Evolutionary conservation across 768 basidiomycete species (phyloP).

Genomic region (Mycena venus): DNA sequence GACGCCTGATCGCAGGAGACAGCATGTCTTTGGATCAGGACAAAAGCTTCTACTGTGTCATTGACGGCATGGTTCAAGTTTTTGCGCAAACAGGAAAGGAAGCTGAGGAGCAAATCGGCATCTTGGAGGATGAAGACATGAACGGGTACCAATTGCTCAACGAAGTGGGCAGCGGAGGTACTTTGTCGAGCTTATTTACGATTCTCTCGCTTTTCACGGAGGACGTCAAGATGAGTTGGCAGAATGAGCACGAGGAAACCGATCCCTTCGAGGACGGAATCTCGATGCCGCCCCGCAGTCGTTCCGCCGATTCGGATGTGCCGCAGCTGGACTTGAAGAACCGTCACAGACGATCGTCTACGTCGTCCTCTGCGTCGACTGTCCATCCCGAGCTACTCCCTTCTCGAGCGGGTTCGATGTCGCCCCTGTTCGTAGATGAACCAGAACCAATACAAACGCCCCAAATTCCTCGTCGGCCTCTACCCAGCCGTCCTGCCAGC

Average conservation of each 20-base stretch:
- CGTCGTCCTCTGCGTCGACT: constrained; percentile 79
- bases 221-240: constrained; percentile 93
- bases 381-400: constrained; percentile 64
- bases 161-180: constrained; percentile 96
- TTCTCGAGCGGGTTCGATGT: constrained; percentile 40
- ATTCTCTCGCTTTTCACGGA: constrained; percentile 98
- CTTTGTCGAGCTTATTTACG: constrained; percentile 94
- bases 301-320: constrained; percentile 71
- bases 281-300: constrained; percentile 39
- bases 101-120: constrained; percentile 60
- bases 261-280: constrained; percentile 43
- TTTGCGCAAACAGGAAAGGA: constrained; percentile 79
- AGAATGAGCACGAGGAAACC: constrained; percentile 63
- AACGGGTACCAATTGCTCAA: constrained; percentile 97
- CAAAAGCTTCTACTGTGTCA: constrained; percentile 97
- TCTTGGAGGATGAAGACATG: constrained; percentile 89
- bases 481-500: constrained; percentile 45
- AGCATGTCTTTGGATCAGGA: constrained; percentile 92
- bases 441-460: constrained; percentile 28
- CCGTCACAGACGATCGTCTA: constrained; percentile 64
- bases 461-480: constrained; percentile 36
- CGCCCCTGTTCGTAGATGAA: constrained; percentile 40
- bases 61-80: constrained; percentile 97
- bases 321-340: constrained; percentile 67
- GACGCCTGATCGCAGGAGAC: constrained; percentile 95